Evolutionary conservation across 1,284 basidiomycete genomes (phyloP).

Genomic region (Papiliotrema nemorosa): DNA sequence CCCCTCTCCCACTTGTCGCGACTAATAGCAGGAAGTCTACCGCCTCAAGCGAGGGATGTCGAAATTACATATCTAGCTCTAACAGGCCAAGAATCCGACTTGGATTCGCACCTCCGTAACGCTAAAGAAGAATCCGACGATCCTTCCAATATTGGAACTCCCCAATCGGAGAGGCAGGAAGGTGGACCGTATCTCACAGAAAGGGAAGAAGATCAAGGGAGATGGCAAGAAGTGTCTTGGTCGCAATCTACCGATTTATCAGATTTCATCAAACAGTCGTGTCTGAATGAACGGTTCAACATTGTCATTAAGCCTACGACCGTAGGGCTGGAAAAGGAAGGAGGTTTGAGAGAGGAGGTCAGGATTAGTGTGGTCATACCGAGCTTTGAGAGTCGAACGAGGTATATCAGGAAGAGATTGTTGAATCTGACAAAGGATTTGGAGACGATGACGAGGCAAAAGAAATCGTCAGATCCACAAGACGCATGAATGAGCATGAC

Average conservation of each 20-base stretch:
- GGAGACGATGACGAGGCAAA: constrained; percentile 54
- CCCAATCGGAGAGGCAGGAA: constrained; percentile 17
- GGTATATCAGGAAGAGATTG: constrained; percentile 58
- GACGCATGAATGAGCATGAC: constrained; percentile 22
- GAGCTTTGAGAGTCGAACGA: constrained; percentile 61
- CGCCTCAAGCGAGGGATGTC: constrained; percentile 41
- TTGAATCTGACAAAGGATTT: constrained; percentile 54
- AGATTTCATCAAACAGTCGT: constrained; percentile 64
- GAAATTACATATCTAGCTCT: constrained; percentile 55
- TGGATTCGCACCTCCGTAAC: constrained; percentile 33
- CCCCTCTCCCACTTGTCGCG: constrained; percentile 53
- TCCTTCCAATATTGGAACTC: constrained; percentile 1
- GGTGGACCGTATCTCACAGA: constrained; percentile 31
- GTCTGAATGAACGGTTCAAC: constrained; percentile 57
- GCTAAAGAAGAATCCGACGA: constrained; percentile 10
- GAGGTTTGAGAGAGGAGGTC: constrained; percentile 11
- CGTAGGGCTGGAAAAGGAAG: neutral
- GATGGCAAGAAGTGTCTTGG: constrained; percentile 54
- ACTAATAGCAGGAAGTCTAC: constrained; percentile 39
- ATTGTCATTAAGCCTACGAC: constrained; percentile 53
- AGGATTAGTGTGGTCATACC: constrained; percentile 59
- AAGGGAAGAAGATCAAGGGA: constrained; percentile 31
- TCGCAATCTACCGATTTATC: constrained; percentile 64
- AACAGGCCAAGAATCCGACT: constrained; percentile 45
- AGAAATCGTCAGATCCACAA: constrained; percentile 31